Base-by-base conservation (phyloP, 2,329 filamentous ascomycete species). In the Chalara sp. region DNA sequence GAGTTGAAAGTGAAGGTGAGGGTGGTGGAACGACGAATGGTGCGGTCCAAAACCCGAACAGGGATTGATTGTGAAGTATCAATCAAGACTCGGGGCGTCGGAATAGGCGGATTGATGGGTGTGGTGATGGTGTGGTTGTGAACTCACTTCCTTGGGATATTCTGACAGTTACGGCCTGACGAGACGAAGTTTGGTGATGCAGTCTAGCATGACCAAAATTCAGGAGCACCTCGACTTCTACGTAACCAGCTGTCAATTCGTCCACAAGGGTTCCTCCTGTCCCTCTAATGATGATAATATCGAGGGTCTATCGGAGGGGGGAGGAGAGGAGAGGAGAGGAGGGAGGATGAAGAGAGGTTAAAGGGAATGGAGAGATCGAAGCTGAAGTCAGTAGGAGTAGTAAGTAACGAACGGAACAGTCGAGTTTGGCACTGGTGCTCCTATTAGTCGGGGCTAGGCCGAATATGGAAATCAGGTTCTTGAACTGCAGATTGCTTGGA, bases 81-180 rank as follows among this genome's bases (percentile, higher is more conserved):
- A 37, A 37, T n/a, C n/a, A 37, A 8, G 35, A 37, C n/a, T n/a
- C n/a, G n/a, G 12, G 12, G 12, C 8, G 31, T 29, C 11, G 41
- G 44, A 35, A 39, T 41, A 30, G 53, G 50, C 46, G 47, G 43
- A 30, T 43, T 12, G 42, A 33, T 32, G 49, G 49, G 52, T 53
- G 32, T 52, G 21, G 21, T 21, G 21, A 21, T 37, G 35, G n/a
- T 37, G n/a, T 37, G 35, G 35, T 10, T 37, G n/a, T 37, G 35
- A 10, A 37, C n/a, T 37, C 35, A 37, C 35, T 21, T 45, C 31
- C 47, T 54, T 52, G 13, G 46, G 33, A 40, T 53, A 50, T 55
- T 52, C 40, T 57, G 58, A 61, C 57, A 60, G 58, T 55, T 58
- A 61, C 57, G 57, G 57, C 58, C 55, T 51, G 58, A 54, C 56